A percentile compares a stretch with the other conserved stretches of the same genome.
Evolutionary conservation across 257 asterid genomes (phyloP).

Genomic region (Salvia hispanica): DNA sequence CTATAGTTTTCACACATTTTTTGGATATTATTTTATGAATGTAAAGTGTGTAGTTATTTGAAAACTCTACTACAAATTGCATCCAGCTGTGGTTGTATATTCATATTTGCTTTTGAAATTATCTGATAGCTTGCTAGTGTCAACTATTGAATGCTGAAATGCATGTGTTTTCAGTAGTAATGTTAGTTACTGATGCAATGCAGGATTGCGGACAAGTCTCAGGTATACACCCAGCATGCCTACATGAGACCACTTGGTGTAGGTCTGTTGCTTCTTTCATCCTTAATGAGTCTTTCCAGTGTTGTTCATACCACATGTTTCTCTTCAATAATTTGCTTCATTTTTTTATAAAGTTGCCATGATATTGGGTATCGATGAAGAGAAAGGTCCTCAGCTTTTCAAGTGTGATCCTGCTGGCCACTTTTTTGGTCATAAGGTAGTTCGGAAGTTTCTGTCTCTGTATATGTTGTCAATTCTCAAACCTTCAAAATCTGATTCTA

Average conservation of each 20-base stretch:
- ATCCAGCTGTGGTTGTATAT: slow-evolving; percentile 3
- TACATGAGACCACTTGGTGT: slow-evolving; percentile 99
- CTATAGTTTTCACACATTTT: too few species aligned
- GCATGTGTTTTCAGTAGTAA: slow-evolving; percentile 13
- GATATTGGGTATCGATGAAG: slow-evolving; percentile 95
- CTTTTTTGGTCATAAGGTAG: slow-evolving; percentile 97
- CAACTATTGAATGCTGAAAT: slow-evolving; percentile 1
- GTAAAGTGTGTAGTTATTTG: slow-evolving; percentile 8
- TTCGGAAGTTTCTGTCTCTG: slow-evolving; percentile 9
- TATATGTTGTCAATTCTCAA: slow-evolving; percentile 4
- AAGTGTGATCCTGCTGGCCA: slow-evolving; percentile 99
- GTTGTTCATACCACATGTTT: slow-evolving; percentile 1
- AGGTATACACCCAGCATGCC: slow-evolving; percentile 98
- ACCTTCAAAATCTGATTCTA: not conserved
- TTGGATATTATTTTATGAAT: too few species aligned
- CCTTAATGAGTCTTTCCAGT: slow-evolving; percentile 14
- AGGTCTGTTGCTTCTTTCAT: slow-evolving; percentile 56
- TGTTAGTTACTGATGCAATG: slow-evolving; percentile 24
- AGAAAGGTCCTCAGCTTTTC: slow-evolving; percentile 96
- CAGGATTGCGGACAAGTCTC: slow-evolving; percentile 99
- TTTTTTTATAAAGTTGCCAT: slow-evolving; percentile 67
- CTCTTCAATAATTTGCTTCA: slow-evolving; percentile 15
- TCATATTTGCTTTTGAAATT: not conserved
- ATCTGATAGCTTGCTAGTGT: not conserved
- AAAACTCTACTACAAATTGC: too few species aligned